phyloP scores from a whole-genome alignment of 177 flowering plant species.

The Tripterygium wilfordii region DNA sequence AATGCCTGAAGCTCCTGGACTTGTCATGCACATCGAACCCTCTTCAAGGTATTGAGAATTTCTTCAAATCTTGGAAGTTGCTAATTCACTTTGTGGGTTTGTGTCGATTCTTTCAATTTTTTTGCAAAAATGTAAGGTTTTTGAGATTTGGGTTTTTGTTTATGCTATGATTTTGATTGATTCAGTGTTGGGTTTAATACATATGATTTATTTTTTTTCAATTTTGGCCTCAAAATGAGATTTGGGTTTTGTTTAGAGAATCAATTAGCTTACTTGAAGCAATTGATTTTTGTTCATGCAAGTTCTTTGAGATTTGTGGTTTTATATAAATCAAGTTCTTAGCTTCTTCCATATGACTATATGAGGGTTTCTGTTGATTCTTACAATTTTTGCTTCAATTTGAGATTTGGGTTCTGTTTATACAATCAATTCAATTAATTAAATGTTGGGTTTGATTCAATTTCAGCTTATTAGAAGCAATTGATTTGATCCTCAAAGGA shows the following conservation, averaged over 20 bases:
- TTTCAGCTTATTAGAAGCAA: conserved; percentile 73
- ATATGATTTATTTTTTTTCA: no score
- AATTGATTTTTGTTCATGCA: no score
- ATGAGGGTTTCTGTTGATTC: no score
- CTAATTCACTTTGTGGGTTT: no score
- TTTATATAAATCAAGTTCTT: no score
- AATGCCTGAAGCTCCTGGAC: conserved; percentile 19
- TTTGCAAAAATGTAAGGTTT: no score
- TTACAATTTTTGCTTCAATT: not conserved
- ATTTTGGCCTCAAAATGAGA: no score
- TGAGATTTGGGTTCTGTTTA: not conserved
- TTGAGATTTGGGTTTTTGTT: not conserved
- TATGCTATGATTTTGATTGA: not conserved
- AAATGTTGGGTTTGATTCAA: not conserved
- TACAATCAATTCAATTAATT: not conserved
- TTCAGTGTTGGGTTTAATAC: not conserved
- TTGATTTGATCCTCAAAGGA: conserved; percentile 73
- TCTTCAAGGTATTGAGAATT: conserved; percentile 32
- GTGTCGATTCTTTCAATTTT: not conserved
- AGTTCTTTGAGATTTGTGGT: no score
- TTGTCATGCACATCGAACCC: conserved; percentile 49
- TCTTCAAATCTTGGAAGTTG: not conserved
- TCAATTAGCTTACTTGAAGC: no score
- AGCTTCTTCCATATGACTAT: no score
- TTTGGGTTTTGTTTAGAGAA: no score